Evolutionary conservation across 495 filamentous ascomycete species (phyloP).

Genomic region (Penicillium malachiteum): DNA sequence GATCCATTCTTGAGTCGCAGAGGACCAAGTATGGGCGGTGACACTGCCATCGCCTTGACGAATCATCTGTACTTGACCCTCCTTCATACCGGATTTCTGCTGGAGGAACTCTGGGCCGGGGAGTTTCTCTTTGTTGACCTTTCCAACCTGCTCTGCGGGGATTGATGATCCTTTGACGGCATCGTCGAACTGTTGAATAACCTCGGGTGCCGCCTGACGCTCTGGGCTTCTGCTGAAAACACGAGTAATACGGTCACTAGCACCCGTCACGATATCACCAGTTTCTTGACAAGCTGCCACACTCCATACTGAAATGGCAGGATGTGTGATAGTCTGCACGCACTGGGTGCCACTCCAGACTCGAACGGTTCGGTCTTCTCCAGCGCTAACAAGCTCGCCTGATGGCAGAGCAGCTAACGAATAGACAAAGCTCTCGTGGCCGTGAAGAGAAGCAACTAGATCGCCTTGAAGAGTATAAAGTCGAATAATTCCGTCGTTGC

Average conservation of each 20-base stretch:
- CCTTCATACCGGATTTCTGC: slow-evolving; percentile 79
- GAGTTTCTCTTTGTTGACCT: slow-evolving; percentile 85
- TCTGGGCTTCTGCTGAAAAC: slow-evolving; percentile 75
- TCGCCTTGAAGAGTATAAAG: slow-evolving; percentile 78
- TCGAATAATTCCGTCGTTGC: slow-evolving; percentile 83
- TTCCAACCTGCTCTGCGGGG: slow-evolving; percentile 75
- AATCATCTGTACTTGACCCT: slow-evolving; percentile 93
- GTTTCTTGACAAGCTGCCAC: slow-evolving; percentile 77
- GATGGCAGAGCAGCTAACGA: slow-evolving; percentile 72
- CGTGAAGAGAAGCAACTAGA: slow-evolving; percentile 69
- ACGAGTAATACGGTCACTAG: slow-evolving; percentile 84
- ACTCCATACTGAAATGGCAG: slow-evolving; percentile 93
- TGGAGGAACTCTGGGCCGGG: slow-evolving; percentile 82
- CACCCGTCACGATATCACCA: slow-evolving; percentile 89
- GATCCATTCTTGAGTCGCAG: slow-evolving; percentile 67
- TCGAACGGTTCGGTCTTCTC: slow-evolving; percentile 88
- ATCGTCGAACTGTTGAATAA: slow-evolving; percentile 69
- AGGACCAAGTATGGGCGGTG: slow-evolving; percentile 79
- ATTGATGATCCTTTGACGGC: slow-evolving; percentile 80
- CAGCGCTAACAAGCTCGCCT: slow-evolving; percentile 85
- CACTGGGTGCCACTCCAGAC: slow-evolving; percentile 83
- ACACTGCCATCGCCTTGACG: slow-evolving; percentile 73
- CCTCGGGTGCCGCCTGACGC: slow-evolving; percentile 63
- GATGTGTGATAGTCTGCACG: slow-evolving; percentile 94
- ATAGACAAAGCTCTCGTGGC: slow-evolving; percentile 96